Evolutionary conservation across 2,329 filamentous ascomycete species (phyloP), one percentile per base, ranked within the genome.

Genomic region (Talaromyces amestolkiae): DNA sequence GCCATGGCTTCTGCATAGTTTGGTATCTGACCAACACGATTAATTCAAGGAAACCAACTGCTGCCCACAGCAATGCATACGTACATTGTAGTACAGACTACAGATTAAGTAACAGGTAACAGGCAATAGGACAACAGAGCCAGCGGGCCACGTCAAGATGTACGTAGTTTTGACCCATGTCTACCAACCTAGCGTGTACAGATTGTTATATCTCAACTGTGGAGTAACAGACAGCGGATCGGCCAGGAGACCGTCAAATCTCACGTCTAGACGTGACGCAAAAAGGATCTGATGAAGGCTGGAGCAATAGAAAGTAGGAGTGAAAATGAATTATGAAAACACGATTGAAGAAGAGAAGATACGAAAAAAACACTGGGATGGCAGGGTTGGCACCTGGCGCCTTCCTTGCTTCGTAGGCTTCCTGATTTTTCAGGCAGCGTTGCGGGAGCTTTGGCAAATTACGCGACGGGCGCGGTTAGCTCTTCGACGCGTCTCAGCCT

Each of bases 401-500:
- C 22, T 51, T 17, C 13, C 13, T 24, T 33, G 24, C 49, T 15
- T 27, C 22, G 22, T 49, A 8, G 22, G 22, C 22, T 49, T 27
- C 45, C 47, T 27, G 47, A 61, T 5, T 19, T 17, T 11, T 51
- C n/a, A 51, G 59, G 41, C 59, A 61, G 4, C 22, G 9, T 9
- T n/a, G 24, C 37, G 22, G 53, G 15, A 13, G 35, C 9, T 37
- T 37, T 10, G 35, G 35, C 35, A 59, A 22, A 45, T 59, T 45
- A 59, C 56, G 56, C 37, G 56, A 13, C 56, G 17, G 49, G 43
- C 56, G 39, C 56, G 56, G 56, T 43, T 45, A 45, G 56, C 37
- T 59, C 35, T 61, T 51, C 41, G 43, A 62, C 47, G 47, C 51
- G 51, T 59, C 62, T 22, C 35, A 58, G 39, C 51, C 22, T 43